Percentiles rank a stretch among this genome's conserved stretches.
These are phyloP conservation scores for Tricladium varicosporioides DNA, from an alignment of 2,329 filamentous ascomycete genomes.

Conservation along the genomic window DNA sequence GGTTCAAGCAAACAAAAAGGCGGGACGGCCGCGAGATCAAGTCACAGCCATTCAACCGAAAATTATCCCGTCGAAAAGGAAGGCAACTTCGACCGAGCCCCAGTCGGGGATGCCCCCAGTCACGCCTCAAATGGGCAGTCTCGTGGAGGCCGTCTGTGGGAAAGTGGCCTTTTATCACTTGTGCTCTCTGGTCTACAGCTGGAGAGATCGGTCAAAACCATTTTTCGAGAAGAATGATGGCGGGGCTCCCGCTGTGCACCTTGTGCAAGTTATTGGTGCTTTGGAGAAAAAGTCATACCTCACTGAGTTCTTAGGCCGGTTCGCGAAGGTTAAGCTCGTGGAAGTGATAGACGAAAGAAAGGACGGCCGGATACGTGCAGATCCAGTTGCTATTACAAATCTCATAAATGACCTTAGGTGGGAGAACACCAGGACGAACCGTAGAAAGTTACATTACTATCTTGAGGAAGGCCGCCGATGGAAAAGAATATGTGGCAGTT, in stretches of 20 bases:
- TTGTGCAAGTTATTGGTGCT: conserved; percentile 4
- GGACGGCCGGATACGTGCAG: background rate
- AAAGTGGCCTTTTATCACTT: conserved; percentile 11
- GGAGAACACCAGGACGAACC: background rate
- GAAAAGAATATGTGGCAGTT: conserved; percentile 8
- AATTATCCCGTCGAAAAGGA: conserved; percentile 2
- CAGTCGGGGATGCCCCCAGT: conserved; percentile 5
- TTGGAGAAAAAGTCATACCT: conserved; percentile 4
- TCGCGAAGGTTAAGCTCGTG: conserved; percentile 5
- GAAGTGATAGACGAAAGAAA: conserved; percentile 8
- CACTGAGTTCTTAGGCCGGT: conserved; percentile 5
- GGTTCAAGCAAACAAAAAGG: conserved; percentile 1
- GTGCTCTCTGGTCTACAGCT: conserved; percentile 4
- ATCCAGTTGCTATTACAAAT: conserved; percentile 4
- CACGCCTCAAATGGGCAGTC: conserved; percentile 1
- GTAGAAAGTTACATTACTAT: conserved; percentile 2
- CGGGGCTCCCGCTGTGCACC: background rate
- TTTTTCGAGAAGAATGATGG: conserved; percentile 4
- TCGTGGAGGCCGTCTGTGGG: conserved; percentile 5
- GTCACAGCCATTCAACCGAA: background rate
- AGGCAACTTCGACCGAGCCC: conserved; percentile 1
- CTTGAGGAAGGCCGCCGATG: conserved; percentile 11
- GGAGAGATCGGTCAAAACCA: conserved; percentile 5
- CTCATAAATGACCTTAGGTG: conserved; percentile 8
- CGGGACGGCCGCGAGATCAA: conserved; percentile 1